Base-by-base conservation (phyloP, 2,329 filamentous ascomycete species). In the Claviceps humidiphila region DNA sequence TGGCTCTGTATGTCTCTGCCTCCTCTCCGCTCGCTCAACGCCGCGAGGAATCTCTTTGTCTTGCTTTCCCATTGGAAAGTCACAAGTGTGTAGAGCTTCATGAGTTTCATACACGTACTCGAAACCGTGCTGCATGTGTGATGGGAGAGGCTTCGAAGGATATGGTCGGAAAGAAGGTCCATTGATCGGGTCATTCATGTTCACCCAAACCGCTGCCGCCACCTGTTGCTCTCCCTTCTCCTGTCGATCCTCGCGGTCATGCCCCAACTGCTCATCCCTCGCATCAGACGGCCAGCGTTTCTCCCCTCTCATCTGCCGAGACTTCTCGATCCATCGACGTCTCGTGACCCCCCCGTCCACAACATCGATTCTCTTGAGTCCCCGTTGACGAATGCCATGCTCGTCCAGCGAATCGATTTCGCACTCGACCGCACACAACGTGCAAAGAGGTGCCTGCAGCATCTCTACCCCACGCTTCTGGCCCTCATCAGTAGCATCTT, bases 71-170 rank as follows among this genome's bases (percentile, higher is more conserved):
- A 16, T 39, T 26, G 42, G 16, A 6, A 22, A 2, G 9, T 37
- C 42, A 38, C 20, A 20, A n/a, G 16, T 45, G 24, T 4, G 5
- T 14, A 7, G 11, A 13, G 38, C 5, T n/a, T 16, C 20, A 14
- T 34, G 30, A 34, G 30, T 34, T 11, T 11, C 30, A 34, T 11
- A 7, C 26, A 34, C 20, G 24, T 49, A n/a, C 17, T 39, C 40
- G 14, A 43, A 26, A 24, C 37, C 20, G 26, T 46, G 57, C 46
- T 66, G 68, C 71, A 76, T 76, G 61, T 71, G 74, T 14, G 57
- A 54, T 0, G 77, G 77, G 11, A 80, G 69, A 1, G 76, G 74
- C 55, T 80, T 81, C 11, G 74, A 67, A 4, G 66, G 70, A 50
- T 68, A 71, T 1, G 74, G 73, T 55, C 65, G 68, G 58, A 79